Base-by-base conservation (phyloP, 2,329 filamentous ascomycete genomes). In the Metarhizium sp. region DNA sequence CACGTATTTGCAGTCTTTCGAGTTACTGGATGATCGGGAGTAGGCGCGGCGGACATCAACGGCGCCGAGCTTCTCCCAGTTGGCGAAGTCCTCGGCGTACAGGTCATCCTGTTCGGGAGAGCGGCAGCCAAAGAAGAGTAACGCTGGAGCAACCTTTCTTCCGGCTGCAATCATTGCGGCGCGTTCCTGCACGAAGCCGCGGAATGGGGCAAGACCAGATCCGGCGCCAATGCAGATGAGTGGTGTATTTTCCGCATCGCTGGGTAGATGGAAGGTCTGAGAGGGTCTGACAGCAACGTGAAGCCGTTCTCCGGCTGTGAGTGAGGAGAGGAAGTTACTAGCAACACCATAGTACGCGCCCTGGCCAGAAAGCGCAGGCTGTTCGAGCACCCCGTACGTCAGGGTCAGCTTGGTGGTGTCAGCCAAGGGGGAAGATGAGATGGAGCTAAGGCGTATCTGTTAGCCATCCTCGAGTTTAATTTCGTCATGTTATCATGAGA, bases 371-470 rank as follows among this genome's bases (percentile, higher is more conserved):
- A 77, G 71, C 0, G 83, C 78, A 0, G 79, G 78, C 2, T 73
- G 74, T 50, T 85, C 77, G 52, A 88, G 76, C 1, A 91, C 78
- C 3, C 78, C 78, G 71, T 87, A 90, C 3, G 86, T 90, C 30
- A 92, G 76, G 0, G 85, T 84, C 52, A 80, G 78, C 56, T 75
- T 75, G 11, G 71, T 72, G 0, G 80, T 74, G 58, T 85, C 77
- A 59, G 73, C 75, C 0, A 89, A 74, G 0, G 87, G 86, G 0
- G 87, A 89, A 0, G 87, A 90, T 0, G 87, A 90, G 64, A 92
- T 90, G 36, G 84, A 88, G 62, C 73, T 75, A 54, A 3, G 14
- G 4, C 6, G 25, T 48, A 29, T 48, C 8, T 30, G 10, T 14
- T 7, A 1, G 1, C 18, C 58, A 63, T 43, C 61, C 52, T 34